Base-by-base conservation (phyloP, 1,139 yeast species). In the Pichia cactophila region DNA sequence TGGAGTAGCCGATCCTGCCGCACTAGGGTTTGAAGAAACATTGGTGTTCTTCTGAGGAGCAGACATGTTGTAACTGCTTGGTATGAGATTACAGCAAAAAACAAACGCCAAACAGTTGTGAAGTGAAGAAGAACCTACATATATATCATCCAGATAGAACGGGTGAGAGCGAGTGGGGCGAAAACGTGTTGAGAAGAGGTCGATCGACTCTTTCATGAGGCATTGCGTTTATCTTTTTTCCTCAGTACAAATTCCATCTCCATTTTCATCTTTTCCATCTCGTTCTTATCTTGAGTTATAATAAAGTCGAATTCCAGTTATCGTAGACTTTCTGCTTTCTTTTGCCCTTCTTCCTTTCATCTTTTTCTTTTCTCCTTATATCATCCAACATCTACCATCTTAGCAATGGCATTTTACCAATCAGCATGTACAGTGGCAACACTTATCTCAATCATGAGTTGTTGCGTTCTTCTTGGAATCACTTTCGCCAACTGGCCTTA, bases 401-500 rank as follows among this genome's bases (percentile, higher is more conserved):
- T 2, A 28, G 33, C 41, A 17, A 49, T 49, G 51, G 46, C 42
- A 6, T 29, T 29, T 4, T 35, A 37, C 14, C 42, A 46, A n/a
- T 42, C 51, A 2, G 8, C 46, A 1, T 40, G 45, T 6, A 51
- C 54, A 6, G 46, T n/a, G 12, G 26, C 28, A 26, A 53, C 64
- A 2, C 39, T 61, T 20, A 29, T 59, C 46, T 52, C 58, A 33
- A 59, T 63, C 45, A 42, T 56, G 1, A 45, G 90, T 35, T 72
- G 83, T 26, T 78, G 87, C 37, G 90, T 90, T 68, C 78, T 86
- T 8, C 73, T 90, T 51, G 98, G 97, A 33, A 79, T 83, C 33
- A 68, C 88, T 44, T 86, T 80, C 64, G 76, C 86, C 48, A 86
- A 87, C 65, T 80, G 83, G 74, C 86, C 95, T 2, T 92, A 89